phyloP scores from a whole-genome alignment of 495 filamentous ascomycete species.

The Penicillium lividum region DNA sequence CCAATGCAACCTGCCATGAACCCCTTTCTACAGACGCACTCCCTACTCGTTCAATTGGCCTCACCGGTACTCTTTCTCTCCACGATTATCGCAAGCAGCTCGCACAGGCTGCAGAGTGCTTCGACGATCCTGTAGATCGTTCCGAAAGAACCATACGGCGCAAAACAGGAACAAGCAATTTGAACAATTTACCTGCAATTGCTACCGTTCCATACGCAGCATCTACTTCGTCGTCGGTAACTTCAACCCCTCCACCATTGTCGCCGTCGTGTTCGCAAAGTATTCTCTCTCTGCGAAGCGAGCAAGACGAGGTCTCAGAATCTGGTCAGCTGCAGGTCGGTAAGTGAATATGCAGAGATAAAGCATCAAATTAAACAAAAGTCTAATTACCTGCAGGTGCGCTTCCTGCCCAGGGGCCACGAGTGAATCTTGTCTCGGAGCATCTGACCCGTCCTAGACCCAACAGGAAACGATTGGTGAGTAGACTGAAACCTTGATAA shows the following conservation, averaged over 20 bases:
- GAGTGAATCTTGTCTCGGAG: constrained; percentile 29
- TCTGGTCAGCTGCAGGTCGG: background rate
- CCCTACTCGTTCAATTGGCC: constrained; percentile 25
- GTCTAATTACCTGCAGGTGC: constrained; percentile 23
- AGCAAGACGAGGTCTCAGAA: constrained; percentile 36
- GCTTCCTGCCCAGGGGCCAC: constrained; percentile 21
- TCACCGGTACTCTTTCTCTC: constrained; percentile 32
- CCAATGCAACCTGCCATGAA: constrained; percentile 23
- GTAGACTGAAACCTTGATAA: constrained; percentile 23
- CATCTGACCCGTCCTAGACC: constrained; percentile 24
- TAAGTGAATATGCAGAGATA: constrained; percentile 3
- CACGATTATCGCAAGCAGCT: constrained; percentile 40
- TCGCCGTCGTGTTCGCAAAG: constrained; percentile 47
- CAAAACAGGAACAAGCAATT: constrained; percentile 38
- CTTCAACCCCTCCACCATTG: constrained; percentile 46
- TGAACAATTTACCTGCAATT: constrained; percentile 29
- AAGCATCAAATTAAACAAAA: constrained; percentile 7
- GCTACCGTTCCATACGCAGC: constrained; percentile 25
- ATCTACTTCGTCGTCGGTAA: constrained; percentile 32
- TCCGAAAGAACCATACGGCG: constrained; percentile 35
- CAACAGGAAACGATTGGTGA: constrained; percentile 36
- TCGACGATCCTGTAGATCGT: constrained; percentile 31
- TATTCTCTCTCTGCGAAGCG: constrained; percentile 34
- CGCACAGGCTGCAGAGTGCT: constrained; percentile 29
- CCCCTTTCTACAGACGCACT: constrained; percentile 24